Base-by-base conservation (phyloP, 441 rosid genomes). In the Viola pubescens region DNA sequence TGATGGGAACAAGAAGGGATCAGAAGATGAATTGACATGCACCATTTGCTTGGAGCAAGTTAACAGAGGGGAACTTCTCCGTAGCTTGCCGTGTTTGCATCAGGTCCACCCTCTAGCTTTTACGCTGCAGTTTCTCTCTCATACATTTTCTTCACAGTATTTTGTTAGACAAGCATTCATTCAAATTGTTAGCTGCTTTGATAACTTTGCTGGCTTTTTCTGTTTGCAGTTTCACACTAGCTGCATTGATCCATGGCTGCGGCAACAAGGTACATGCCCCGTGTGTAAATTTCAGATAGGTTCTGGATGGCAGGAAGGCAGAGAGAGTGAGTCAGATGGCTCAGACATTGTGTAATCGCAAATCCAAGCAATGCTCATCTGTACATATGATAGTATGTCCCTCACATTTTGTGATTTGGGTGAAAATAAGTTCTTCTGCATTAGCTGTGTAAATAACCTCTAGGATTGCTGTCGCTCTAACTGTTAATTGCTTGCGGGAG, bases 21-120 rank as follows among this genome's bases (percentile, higher is more conserved):
- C 78, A 6, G 94, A 86, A 11, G 85, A 85, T 69, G 94, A 81
- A 74, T 73, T 91, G 70, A 84, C 96, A 39, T 91, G 97, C 75
- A 82, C 83, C 59, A 84, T 86, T 70, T 91, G 97, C 81, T 80
- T 91, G 74, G 97, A 88, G 75, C 94, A 86, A 80, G 96, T 90
- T 63, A 69, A 47, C 4, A 60, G 48, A 2, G 97, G 95, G 11
- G 96, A 90, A 70, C 65, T 82, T 43, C 77, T 91, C 58, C 90
- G 97, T 19, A 88, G 86, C 70, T 75, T 91, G 75, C 96, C 94
- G 9, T 88, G 94, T 68, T 76, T 86, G 83, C 96, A 88, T 71
- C 90, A 88, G 97, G 96, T 85, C 69, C 59, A 7, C 54, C 52
- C 51, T 5, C 51, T 41, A 40, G n/a, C 11, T 41, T 16, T 69